Evolutionary conservation across 2,329 filamentous ascomycete species (phyloP).

Genomic region (Ploettnerulaceae sp.): DNA sequence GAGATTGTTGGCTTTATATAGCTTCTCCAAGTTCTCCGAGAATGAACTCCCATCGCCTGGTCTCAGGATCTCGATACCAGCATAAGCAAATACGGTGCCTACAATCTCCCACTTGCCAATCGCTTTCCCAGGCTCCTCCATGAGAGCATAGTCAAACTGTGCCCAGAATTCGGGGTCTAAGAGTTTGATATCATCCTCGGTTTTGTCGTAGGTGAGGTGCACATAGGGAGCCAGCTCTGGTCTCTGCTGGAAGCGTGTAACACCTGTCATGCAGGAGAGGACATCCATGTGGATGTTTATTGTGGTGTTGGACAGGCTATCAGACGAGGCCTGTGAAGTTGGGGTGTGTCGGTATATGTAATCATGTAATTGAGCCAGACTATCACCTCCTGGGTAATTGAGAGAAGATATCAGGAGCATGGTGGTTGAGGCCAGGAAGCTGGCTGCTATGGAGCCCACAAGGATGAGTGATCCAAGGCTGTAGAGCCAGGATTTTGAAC

Average conservation of each 20-base stretch:
- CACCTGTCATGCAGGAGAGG: constrained; percentile 64
- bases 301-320: constrained; percentile 30
- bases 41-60: constrained; percentile 38
- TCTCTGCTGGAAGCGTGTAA: constrained; percentile 56
- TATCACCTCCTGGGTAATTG: constrained; percentile 90
- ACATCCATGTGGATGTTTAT: constrained; percentile 59
- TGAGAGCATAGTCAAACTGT: constrained; percentile 58
- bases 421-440: constrained; percentile 55
- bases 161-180: constrained; percentile 52
- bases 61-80: constrained; percentile 52
- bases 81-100: constrained; percentile 52
- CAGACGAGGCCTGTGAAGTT: constrained; percentile 16
- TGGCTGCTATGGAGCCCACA: constrained; percentile 53
- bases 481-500: constrained; percentile 56
- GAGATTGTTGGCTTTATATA: constrained; percentile 28
- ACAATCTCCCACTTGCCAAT: constrained; percentile 53
- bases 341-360: constrained; percentile 29
- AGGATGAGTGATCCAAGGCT: constrained; percentile 50
- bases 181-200: constrained; percentile 47
- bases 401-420: constrained; percentile 77
- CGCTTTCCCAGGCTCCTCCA: constrained; percentile 46
- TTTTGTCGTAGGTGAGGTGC: constrained; percentile 52
- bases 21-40: constrained; percentile 20
- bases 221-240: constrained; percentile 14
- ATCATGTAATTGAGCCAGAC: constrained; percentile 52